Percentiles rank a stretch among this genome's conserved stretches.
These are phyloP conservation scores for Capsella bursapastoris DNA, from an alignment of 345 rosid genomes.

Conservation along the genomic window DNA sequence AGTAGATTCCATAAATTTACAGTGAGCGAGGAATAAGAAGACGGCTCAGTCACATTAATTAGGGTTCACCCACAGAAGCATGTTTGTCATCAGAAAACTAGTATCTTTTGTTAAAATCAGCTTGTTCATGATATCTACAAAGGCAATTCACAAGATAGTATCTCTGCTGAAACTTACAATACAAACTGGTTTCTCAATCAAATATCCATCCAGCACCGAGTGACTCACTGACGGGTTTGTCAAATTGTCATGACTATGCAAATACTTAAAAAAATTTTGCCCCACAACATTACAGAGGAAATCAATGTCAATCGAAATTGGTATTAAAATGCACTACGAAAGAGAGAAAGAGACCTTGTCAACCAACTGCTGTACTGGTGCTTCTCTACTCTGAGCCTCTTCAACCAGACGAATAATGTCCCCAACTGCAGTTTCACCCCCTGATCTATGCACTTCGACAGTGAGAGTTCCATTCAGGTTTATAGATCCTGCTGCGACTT, in stretches of 20 bases:
- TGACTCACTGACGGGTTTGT: not conserved
- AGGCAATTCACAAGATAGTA: not conserved
- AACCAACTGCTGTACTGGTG: conserved; percentile 92
- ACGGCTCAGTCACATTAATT: too few relatives aligned
- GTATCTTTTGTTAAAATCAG: not conserved
- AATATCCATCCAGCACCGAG: conserved; percentile 2
- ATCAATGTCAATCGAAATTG: conserved; percentile 3
- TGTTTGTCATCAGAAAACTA: too few relatives aligned
- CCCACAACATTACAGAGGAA: conserved; percentile 6
- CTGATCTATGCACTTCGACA: conserved; percentile 87
- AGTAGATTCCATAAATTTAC: not conserved
- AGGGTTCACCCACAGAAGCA: too few relatives aligned
- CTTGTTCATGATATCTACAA: not conserved
- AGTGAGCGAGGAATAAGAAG: too few relatives aligned
- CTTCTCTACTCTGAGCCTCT: conserved; percentile 96
- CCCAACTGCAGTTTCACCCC: conserved; percentile 95
- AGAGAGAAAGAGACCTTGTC: conserved; percentile 71
- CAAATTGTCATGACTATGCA: conserved; percentile 1
- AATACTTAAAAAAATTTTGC: not conserved
- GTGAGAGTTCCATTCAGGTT: conserved; percentile 95
- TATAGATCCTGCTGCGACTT: conserved; percentile 94
- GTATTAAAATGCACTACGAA: conserved; percentile 19
- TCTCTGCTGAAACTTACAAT: not conserved
- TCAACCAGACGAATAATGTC: conserved; percentile 93
- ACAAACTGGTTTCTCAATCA: not conserved